phyloP scores from a whole-genome alignment of 257 asterid genomes.

The Phtheirospermum japonicum region DNA sequence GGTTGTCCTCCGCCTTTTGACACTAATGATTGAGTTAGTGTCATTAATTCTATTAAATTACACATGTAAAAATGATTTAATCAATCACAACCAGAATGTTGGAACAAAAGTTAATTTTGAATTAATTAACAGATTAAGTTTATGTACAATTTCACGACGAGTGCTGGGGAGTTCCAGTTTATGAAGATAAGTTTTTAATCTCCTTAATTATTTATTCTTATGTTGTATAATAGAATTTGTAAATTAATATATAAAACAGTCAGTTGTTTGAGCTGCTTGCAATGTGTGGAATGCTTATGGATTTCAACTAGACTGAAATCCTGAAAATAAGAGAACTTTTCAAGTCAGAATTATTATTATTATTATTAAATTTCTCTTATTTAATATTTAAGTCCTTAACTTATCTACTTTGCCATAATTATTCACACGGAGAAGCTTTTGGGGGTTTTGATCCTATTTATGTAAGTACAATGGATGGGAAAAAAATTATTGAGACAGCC shows the following conservation, averaged over 20 bases:
- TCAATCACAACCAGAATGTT: no score
- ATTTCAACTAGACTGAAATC: conserved; percentile 90
- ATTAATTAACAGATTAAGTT: conserved; percentile 47
- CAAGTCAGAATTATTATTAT: conserved; percentile 40
- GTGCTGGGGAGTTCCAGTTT: conserved; percentile 97
- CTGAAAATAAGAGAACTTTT: conserved; percentile 57
- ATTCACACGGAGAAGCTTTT: conserved; percentile 54
- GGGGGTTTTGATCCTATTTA: conserved; percentile 59
- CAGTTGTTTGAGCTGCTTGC: conserved; percentile 83
- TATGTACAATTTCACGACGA: conserved; percentile 88
- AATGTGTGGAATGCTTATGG: conserved; percentile 90
- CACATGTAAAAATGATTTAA: no score
- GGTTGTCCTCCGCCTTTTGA: no score
- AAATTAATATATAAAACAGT: conserved; percentile 33
- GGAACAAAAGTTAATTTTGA: background rate
- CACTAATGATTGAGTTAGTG: no score
- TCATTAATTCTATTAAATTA: no score
- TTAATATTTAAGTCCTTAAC: background rate
- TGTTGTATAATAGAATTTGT: background rate
- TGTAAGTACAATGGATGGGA: conserved; percentile 76
- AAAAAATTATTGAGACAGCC: conserved; percentile 49
- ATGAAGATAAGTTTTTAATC: conserved; percentile 94
- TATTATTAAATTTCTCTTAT: background rate
- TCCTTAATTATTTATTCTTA: no score
- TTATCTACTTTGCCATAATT: background rate